These are phyloP conservation scores for Neocucurbitaria cava DNA, from an alignment of 2,329 filamentous ascomycete species.

Conservation along the genomic window DNA sequence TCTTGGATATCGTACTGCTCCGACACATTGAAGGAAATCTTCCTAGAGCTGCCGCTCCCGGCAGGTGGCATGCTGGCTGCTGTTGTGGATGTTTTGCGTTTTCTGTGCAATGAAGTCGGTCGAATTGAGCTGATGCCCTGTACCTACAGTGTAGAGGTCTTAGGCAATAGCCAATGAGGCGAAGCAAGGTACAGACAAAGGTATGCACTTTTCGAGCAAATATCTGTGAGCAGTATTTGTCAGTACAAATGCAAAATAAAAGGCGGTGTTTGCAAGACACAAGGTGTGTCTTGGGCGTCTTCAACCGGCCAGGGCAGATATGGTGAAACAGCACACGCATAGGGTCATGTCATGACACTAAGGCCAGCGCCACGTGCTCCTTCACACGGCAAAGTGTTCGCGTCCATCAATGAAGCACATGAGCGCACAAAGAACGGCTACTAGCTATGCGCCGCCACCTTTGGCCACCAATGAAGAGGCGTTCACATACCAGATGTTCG, in stretches of 20 bases:
- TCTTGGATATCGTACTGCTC: conserved; percentile 99
- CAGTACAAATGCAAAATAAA: conserved; percentile 22
- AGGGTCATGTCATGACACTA: conserved; percentile 30
- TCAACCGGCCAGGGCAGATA: conserved; percentile 17
- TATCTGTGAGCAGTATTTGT: conserved; percentile 27
- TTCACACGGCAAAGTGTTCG: conserved; percentile 13
- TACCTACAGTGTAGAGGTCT: conserved; percentile 3
- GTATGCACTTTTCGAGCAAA: not conserved
- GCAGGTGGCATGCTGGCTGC: conserved; percentile 45
- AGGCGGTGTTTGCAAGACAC: conserved; percentile 25
- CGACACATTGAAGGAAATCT: conserved; percentile 99
- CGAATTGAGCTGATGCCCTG: conserved; percentile 22
- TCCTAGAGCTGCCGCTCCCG: conserved; percentile 67
- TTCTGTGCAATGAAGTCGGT: conserved; percentile 20
- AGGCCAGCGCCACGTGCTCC: conserved; percentile 33
- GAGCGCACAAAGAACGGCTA: conserved; percentile 5
- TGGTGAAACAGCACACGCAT: conserved; percentile 40
- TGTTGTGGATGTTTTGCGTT: conserved; percentile 26
- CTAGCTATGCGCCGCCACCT: conserved; percentile 2
- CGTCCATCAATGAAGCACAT: conserved; percentile 2
- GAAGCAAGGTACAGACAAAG: not conserved
- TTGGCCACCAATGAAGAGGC: not conserved
- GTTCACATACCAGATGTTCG: conserved; percentile 17
- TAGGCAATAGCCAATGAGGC: not conserved
- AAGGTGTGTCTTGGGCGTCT: conserved; percentile 25